Percentiles rank a stretch among this genome's conserved stretches.
phyloP scores from a whole-genome alignment of 2,329 filamentous ascomycete genomes.

The Trichoderma cornu-damae region DNA sequence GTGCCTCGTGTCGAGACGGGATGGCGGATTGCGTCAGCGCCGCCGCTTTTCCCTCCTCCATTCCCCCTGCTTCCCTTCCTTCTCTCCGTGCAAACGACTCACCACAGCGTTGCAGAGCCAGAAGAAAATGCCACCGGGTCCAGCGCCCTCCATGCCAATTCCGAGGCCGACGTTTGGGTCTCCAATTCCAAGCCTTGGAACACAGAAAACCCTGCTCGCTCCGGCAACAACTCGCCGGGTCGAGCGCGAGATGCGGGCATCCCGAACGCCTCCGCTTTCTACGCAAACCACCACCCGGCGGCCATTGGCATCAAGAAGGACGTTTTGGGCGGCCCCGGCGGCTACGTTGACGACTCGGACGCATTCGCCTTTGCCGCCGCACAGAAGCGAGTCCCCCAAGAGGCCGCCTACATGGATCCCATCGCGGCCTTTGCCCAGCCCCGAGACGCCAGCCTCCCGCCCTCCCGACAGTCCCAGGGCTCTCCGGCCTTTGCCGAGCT shows the following conservation, averaged over 20 bases:
- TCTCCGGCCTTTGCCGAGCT: slow-evolving; percentile 36
- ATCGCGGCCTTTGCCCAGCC: slow-evolving; percentile 35
- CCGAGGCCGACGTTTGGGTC: slow-evolving; percentile 62
- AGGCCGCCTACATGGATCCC: slow-evolving; percentile 39
- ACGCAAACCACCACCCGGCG: slow-evolving; percentile 40
- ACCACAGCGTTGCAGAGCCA: slow-evolving; percentile 24
- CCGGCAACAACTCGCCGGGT: slow-evolving; percentile 55
- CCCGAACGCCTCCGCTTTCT: slow-evolving; percentile 42
- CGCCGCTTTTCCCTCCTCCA: neutral
- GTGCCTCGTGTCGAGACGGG: slow-evolving; percentile 21
- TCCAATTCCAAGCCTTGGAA: slow-evolving; percentile 57
- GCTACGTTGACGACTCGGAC: slow-evolving; percentile 26
- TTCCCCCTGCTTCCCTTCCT: neutral
- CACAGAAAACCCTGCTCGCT: slow-evolving; percentile 39
- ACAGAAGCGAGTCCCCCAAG: slow-evolving; percentile 33
- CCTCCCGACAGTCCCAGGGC: slow-evolving; percentile 50
- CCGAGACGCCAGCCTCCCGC: slow-evolving; percentile 52
- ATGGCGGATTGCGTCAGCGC: neutral
- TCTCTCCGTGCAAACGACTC: neutral
- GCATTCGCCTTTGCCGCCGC: slow-evolving; percentile 24
- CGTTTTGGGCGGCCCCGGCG: slow-evolving; percentile 23
- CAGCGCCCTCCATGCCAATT: slow-evolving; percentile 61
- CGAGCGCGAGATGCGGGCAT: slow-evolving; percentile 47
- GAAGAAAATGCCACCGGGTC: slow-evolving; percentile 56
- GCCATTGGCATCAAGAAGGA: slow-evolving; percentile 39